These are phyloP conservation scores for Pestalotiopsis sp. DNA, from an alignment of 2,329 filamentous ascomycete genomes.

Conservation along the genomic window DNA sequence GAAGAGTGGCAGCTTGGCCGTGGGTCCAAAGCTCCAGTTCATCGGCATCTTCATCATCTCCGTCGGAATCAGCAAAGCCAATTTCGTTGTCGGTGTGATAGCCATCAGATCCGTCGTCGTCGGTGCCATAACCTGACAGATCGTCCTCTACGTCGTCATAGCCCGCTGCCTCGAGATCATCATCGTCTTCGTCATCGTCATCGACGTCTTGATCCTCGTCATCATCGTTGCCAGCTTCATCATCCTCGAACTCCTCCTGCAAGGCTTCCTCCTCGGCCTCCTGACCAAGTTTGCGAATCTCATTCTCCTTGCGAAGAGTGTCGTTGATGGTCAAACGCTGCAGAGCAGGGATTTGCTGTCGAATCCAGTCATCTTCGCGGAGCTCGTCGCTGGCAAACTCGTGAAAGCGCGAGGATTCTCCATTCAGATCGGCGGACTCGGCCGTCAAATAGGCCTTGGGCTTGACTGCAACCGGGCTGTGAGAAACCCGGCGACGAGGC, in stretches of 20 bases:
- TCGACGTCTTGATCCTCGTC: constrained; percentile 50
- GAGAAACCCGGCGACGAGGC: constrained; percentile 39
- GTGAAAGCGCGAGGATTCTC: constrained; percentile 72
- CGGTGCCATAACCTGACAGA: constrained; percentile 67
- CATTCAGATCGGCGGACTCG: constrained; percentile 50
- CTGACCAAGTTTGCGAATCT: constrained; percentile 80
- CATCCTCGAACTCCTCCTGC: constrained; percentile 69
- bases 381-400: constrained; percentile 86
- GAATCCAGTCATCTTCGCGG: constrained; percentile 90
- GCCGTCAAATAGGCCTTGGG: constrained; percentile 53
- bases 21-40: constrained; percentile 64
- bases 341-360: constrained; percentile 64
- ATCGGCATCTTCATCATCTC: constrained; percentile 68
- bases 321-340: constrained; percentile 85
- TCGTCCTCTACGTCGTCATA: constrained; percentile 53
- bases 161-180: constrained; percentile 38
- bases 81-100: constrained; percentile 77
- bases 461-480: constrained; percentile 39
- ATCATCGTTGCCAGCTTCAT: constrained; percentile 43
- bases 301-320: constrained; percentile 86
- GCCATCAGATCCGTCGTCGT: constrained; percentile 60
- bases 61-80: constrained; percentile 70
- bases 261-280: constrained; percentile 90
- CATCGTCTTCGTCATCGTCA: constrained; percentile 51
- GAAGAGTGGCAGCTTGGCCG: constrained; percentile 40